These are phyloP conservation scores for Pouteria campechiana DNA, from an alignment of 179 eudicot genomes.

Conservation along the genomic window DNA sequence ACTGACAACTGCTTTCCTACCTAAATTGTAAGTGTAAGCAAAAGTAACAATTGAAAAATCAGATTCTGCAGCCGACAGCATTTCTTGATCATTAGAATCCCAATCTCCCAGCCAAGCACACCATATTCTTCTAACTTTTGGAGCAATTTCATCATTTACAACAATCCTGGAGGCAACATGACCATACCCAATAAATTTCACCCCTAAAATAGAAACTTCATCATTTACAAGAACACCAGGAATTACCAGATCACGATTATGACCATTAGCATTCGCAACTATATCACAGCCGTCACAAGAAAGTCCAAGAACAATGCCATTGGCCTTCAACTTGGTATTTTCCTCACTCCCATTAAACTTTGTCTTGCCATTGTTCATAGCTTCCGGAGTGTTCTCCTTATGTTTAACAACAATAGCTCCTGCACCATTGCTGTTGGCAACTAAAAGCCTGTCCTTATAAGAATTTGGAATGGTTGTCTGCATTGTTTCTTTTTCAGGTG, in stretches of 20 bases:
- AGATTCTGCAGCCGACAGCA: conserved; percentile 17
- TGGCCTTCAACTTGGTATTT: too few relatives aligned
- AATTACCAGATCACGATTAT: conserved; percentile 30
- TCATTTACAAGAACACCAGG: conserved; percentile 52
- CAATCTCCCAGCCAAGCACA: conserved; percentile 78
- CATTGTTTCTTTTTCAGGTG: conserved; percentile 18
- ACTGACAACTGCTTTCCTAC: conserved; percentile 49
- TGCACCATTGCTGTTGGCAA: conserved; percentile 1
- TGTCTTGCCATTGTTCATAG: too few relatives aligned
- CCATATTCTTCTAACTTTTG: conserved; percentile 49
- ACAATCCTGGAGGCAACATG: conserved; percentile 45
- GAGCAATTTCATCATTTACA: conserved; percentile 24
- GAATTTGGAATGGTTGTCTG: conserved; percentile 3
- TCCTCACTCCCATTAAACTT: too few relatives aligned
- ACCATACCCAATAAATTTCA: conserved; percentile 51
- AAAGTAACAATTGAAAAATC: conserved; percentile 78
- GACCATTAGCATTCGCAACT: conserved; percentile 8
- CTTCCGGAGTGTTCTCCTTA: too few relatives aligned
- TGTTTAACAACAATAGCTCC: conserved; percentile 48
- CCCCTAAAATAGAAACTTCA: conserved; percentile 41
- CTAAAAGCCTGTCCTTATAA: conserved; percentile 12
- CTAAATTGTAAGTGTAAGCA: conserved; percentile 51
- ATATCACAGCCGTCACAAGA: conserved; percentile 12
- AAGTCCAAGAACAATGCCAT: too few relatives aligned
- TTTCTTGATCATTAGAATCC: conserved; percentile 8